Base-by-base conservation (phyloP, 2,329 filamentous ascomycete species). In the Penicillium occitanis region DNA sequence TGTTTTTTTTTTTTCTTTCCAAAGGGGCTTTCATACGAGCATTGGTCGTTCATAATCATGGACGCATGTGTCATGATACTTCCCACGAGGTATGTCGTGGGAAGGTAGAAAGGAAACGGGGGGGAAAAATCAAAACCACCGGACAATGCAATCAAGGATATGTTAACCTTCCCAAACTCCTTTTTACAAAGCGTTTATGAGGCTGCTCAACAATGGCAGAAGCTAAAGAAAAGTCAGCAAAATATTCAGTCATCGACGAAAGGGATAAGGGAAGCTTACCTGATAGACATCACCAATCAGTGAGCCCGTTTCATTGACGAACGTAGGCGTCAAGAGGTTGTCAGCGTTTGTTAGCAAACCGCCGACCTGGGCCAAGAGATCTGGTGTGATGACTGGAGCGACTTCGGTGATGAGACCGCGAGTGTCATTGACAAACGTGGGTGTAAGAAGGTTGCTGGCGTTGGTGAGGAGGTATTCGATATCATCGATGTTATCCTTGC, bases 321-420 rank as follows among this genome's bases (percentile, higher is more conserved):
- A 70, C 53, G 75, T 67, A 61, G 75, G 69, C 48, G 74, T 73
- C 69, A 78, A 68, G 66, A 79, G 65, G 65, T 72, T 58, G 68
- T 74, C 69, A 71, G 75, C 73, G 57, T 71, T 74, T 48, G 28
- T 66, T 30, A 75, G 62, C n/a, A 75, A 61, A 25, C 60, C 55
- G 28, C 68, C 68, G 33, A 74, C 70, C 57, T 73, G 63, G 50
- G 69, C 68, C 44, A 75, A 69, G 10, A 73, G 67, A 22, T 68
- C 63, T 33, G 72, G 68, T 33, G 73, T 76, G 40, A 75, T 42
- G 25, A 70, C 68, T 25, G 70, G 70, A n/a, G 70, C 68, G 19
- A 72, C 72, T n/a, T 68, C 63, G 51, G 63, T 66, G 55, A 74
- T 69, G 37, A 74, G 37, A 17, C 58, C 64, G 30, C 64, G 66